These are phyloP conservation scores for Cladosporium halotolerans DNA, from an alignment of 2,329 filamentous ascomycete genomes.

Conservation along the genomic window DNA sequence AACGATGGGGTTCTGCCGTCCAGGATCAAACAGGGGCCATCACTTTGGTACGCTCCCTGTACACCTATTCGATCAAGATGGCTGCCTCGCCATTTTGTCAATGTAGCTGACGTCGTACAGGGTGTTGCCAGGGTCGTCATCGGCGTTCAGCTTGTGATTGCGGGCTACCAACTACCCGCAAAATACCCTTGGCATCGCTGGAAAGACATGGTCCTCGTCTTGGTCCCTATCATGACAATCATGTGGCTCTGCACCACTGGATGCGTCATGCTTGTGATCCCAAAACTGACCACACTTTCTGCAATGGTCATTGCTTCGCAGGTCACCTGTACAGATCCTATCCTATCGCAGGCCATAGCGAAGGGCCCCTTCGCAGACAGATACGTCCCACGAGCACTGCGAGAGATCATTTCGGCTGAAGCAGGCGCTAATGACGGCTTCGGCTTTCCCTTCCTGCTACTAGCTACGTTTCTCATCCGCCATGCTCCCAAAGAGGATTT, in stretches of 20 bases:
- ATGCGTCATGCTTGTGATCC: constrained; percentile 66
- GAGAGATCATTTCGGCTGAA: constrained; percentile 58
- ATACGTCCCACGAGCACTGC: constrained; percentile 71
- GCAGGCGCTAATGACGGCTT: constrained; percentile 80
- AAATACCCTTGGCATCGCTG: constrained; percentile 71
- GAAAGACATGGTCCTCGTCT: constrained; percentile 63
- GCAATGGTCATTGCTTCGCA: constrained; percentile 73
- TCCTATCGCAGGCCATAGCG: constrained; percentile 77
- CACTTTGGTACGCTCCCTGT: constrained; percentile 47
- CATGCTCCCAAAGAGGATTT: constrained; percentile 55
- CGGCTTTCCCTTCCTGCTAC: constrained; percentile 77
- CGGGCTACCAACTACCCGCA: constrained; percentile 75
- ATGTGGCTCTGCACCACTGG: constrained; percentile 80
- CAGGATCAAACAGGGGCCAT: constrained; percentile 58
- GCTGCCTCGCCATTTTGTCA: too few relatives aligned
- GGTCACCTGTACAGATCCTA: constrained; percentile 79
- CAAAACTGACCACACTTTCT: constrained; percentile 63
- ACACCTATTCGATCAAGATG: not conserved
- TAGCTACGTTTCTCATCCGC: constrained; percentile 74
- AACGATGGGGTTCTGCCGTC: constrained; percentile 60
- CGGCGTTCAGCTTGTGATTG: constrained; percentile 78
- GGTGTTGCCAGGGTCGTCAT: constrained; percentile 78
- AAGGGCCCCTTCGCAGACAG: constrained; percentile 86
- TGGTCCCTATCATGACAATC: constrained; percentile 71
- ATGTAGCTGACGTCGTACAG: not conserved